Evolutionary conservation across 2,329 filamentous ascomycete species (phyloP).

Genomic region (Scedosporium minutisporum): DNA sequence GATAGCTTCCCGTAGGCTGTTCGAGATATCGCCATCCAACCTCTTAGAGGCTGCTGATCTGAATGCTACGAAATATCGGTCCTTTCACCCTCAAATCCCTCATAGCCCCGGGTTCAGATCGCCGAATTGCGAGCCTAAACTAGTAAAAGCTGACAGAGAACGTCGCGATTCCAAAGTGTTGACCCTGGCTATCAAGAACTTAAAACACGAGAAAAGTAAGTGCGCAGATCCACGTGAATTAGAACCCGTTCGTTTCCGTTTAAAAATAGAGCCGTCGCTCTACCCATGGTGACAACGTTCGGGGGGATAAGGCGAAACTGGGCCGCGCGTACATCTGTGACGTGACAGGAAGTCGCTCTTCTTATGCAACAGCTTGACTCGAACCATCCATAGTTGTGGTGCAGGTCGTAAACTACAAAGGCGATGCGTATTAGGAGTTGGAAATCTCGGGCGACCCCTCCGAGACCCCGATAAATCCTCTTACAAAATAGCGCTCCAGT

Average conservation of each 20-base stretch:
- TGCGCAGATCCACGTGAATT: not conserved
- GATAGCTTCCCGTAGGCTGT: not conserved
- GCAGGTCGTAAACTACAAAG: not conserved
- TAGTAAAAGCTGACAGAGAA: too few species aligned
- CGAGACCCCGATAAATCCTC: too few species aligned
- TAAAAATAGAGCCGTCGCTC: not conserved
- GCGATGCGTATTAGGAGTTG: not conserved
- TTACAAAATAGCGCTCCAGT: too few species aligned
- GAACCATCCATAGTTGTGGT: not conserved
- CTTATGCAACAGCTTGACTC: not conserved
- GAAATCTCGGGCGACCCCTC: too few species aligned
- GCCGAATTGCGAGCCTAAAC: too few species aligned
- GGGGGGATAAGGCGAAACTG: not conserved
- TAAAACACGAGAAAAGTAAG: not conserved
- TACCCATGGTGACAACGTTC: not conserved
- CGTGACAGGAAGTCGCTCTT: not conserved
- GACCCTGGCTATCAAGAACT: not conserved
- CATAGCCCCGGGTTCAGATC: not conserved
- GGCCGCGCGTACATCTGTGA: constrained; percentile 1
- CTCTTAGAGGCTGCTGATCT: too few species aligned
- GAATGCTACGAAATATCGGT: not conserved
- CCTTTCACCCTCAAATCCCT: not conserved
- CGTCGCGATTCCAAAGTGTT: not conserved
- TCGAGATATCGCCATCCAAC: too few species aligned
- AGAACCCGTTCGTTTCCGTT: not conserved